Evolutionary conservation across 163 green algal genomes (phyloP), one percentile per base, ranked within the genome.

Genomic region (Chlorella variabilis): DNA sequence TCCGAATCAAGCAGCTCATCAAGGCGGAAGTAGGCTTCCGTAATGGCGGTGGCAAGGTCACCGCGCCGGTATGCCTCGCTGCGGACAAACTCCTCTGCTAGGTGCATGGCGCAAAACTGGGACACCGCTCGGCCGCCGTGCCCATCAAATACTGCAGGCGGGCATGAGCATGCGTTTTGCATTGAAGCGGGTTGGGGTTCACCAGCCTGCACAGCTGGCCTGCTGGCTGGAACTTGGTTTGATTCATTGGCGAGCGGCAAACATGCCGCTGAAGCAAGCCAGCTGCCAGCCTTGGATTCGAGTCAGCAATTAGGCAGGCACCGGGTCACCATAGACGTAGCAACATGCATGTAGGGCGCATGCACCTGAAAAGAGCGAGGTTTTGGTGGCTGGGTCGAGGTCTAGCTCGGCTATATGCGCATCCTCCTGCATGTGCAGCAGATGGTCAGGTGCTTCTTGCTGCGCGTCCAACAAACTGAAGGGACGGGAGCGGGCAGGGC

Each of bases 121-220:
- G 93, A 91, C 45, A 96, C 93, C 45, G 94, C 89, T 3, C 91
- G 88, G 25, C 93, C 93, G 41, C 93, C 93, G 67, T 97, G 93
- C 0, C 93, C 93, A 71, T 97, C 93, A 88, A 95, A 97, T 36
- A 21, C 85, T 91, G 84, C 56, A 41, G 20, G 51, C 11, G 23
- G 27, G 36, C 38, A n/a, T n/a, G n/a, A n/a, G n/a, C n/a, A n/a
- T n/a, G n/a, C n/a, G n/a, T n/a, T n/a, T n/a, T n/a, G n/a, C n/a
- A n/a, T n/a, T n/a, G n/a, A n/a, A n/a, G n/a, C n/a, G n/a, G n/a
- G n/a, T n/a, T n/a, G n/a, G n/a, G n/a, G n/a, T n/a, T n/a, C n/a
- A n/a, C n/a, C n/a, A n/a, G n/a, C n/a, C n/a, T n/a, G n/a, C n/a
- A n/a, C n/a, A n/a, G n/a, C n/a, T n/a, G n/a, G n/a, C n/a, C n/a